Conservation (phyloP, 495 filamentous ascomycete genomes). For the Cryomyces minteri region DNA sequence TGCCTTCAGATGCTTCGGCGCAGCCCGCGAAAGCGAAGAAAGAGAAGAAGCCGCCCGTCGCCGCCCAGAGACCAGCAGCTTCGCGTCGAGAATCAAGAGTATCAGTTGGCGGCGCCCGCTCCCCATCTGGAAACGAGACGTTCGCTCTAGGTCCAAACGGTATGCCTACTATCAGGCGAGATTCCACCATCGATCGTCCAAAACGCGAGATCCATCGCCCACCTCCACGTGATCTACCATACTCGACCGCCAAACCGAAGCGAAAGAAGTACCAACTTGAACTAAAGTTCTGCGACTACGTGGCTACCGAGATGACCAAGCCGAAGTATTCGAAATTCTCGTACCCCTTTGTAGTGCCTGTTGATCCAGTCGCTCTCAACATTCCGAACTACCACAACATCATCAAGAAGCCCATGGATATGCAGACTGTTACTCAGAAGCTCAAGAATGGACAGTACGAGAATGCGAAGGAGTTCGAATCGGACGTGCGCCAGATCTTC, state of each 20-base stretch:
- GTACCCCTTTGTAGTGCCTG: conserved; percentile 56
- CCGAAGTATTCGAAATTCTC: conserved; percentile 45
- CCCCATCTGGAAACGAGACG: conserved; percentile 17
- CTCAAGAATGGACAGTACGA: conserved; percentile 66
- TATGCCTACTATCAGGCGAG: conserved; percentile 80
- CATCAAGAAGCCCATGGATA: conserved; percentile 93
- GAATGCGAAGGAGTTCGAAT: conserved; percentile 67
- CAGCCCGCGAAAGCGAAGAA: conserved; percentile 37
- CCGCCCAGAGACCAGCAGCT: conserved; percentile 12
- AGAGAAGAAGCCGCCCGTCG: conserved; percentile 28
- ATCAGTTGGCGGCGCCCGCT: conserved; percentile 1
- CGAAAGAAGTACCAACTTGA: conserved; percentile 88
- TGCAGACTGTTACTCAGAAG: conserved; percentile 58
- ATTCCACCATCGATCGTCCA: conserved; percentile 60
- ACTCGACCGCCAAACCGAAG: conserved; percentile 61
- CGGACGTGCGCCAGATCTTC: conserved; percentile 67
- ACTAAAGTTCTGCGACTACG: conserved; percentile 73
- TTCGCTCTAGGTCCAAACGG: conserved; percentile 75
- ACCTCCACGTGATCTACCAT: conserved; percentile 69
- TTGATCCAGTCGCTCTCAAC: conserved; percentile 86
- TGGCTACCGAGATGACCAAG: conserved; percentile 61
- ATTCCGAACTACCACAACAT: conserved; percentile 86
- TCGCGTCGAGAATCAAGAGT: conserved; percentile 32
- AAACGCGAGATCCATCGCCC: conserved; percentile 91
- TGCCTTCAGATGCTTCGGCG: conserved; percentile 32